Percentiles rank a stretch among this genome's conserved stretches.
These are phyloP conservation scores for Peniophora sp. DNA, from an alignment of 1,284 basidiomycete genomes.

Conservation along the genomic window DNA sequence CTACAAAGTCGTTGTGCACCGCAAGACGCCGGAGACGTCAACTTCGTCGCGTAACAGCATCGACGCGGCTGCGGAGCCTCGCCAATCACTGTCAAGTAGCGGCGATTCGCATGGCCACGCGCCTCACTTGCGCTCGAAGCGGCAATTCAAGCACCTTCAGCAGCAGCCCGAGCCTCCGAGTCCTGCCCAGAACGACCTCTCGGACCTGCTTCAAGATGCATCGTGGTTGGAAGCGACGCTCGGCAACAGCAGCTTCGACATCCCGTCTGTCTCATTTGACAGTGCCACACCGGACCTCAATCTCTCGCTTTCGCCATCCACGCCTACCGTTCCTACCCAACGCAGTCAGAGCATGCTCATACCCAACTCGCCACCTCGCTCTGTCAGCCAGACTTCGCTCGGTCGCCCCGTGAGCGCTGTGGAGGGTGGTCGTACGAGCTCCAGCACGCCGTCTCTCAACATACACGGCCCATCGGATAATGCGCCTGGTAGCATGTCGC, in stretches of 20 bases:
- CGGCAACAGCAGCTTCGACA: constrained; percentile 3
- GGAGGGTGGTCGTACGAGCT: no score
- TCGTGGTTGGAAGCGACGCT: constrained; percentile 12
- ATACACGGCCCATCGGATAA: constrained; percentile 9
- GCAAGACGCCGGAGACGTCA: constrained; percentile 6
- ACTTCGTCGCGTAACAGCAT: neutral
- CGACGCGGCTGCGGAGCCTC: constrained; percentile 1
- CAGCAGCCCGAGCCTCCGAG: constrained; percentile 6
- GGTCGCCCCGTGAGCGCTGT: neutral
- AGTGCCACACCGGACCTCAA: constrained; percentile 1
- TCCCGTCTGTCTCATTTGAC: constrained; percentile 1
- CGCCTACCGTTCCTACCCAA: neutral
- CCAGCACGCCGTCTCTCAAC: constrained; percentile 8
- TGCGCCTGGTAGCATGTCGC: constrained; percentile 13
- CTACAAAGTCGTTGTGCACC: constrained; percentile 13
- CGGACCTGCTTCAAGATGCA: constrained; percentile 11
- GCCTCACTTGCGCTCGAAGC: constrained; percentile 12
- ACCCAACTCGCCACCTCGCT: constrained; percentile 2
- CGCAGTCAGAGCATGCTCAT: neutral
- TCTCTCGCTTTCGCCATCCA: neutral
- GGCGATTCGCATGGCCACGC: constrained; percentile 5
- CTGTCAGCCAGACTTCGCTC: constrained; percentile 1
- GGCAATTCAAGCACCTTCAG: constrained; percentile 14
- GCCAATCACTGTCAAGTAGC: constrained; percentile 7
- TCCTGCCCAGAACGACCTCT: constrained; percentile 7